Evolutionary conservation across 129 eudicot genomes (phyloP).

Genomic region (Glebionis coronaria): DNA sequence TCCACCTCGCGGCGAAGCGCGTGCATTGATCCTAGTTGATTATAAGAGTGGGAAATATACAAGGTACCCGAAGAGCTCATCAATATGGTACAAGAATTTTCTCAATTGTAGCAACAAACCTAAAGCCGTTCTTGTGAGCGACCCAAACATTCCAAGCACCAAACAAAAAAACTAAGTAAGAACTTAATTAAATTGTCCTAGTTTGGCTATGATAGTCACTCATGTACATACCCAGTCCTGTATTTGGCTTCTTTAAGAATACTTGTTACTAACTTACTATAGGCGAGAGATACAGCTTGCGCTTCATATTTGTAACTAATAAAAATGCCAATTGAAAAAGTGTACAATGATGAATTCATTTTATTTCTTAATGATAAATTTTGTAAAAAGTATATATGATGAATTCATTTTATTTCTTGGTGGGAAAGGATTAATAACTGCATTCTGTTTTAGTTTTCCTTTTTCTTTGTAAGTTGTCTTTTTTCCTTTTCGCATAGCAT

Average conservation of each 20-base stretch:
- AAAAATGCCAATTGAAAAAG: not conserved
- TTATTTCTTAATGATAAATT: not conserved
- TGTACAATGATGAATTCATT: not conserved
- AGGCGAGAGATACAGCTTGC: not conserved
- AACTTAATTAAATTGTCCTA: not conserved
- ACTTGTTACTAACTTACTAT: not conserved
- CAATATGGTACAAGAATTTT: constrained; percentile 30
- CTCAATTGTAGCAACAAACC: not conserved
- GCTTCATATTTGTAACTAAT: not conserved
- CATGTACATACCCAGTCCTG: no score
- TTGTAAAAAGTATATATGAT: not conserved
- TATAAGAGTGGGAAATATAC: constrained; percentile 28
- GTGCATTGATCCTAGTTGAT: no score
- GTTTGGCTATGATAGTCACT: not conserved
- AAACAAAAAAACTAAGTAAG: constrained; percentile 11
- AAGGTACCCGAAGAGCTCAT: constrained; percentile 30
- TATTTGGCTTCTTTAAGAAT: not conserved
- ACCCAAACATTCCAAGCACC: not conserved
- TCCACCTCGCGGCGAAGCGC: no score
- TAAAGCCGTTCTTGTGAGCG: not conserved
- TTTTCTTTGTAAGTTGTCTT: not conserved
- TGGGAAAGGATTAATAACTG: not conserved
- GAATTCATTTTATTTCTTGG: not conserved
- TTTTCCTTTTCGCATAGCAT: not conserved
- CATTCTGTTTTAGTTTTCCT: not conserved